Percentiles rank a stretch among this genome's conserved stretches.
Evolutionary conservation across 2,329 filamentous ascomycete species (phyloP).

Genomic region (Cladophialophora carrionii): DNA sequence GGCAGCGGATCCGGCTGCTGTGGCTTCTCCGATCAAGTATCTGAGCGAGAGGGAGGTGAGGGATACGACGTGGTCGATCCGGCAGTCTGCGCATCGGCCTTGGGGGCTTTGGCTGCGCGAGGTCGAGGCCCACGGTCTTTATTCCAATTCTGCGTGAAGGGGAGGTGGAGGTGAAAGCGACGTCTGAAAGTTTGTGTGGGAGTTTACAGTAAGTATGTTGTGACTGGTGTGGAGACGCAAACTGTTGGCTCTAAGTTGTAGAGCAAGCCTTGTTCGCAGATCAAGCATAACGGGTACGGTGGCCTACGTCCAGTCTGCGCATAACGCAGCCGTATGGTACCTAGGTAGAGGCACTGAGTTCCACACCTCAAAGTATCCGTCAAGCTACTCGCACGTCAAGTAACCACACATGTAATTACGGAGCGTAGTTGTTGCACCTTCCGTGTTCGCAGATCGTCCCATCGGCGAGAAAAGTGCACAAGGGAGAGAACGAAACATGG

Average conservation of each 20-base stretch:
- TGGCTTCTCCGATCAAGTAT: slow-evolving; percentile 12
- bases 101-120: slow-evolving; percentile 31
- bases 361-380: neutral
- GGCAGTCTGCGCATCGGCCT: slow-evolving; percentile 14
- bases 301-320: neutral
- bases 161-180: neutral
- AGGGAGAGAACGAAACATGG: too few relatives aligned
- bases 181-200: neutral
- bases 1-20: neutral
- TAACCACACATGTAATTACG: too few relatives aligned
- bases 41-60: slow-evolving; percentile 22
- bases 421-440: too few relatives aligned
- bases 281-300: neutral
- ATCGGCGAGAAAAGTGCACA: too few relatives aligned
- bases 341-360: neutral
- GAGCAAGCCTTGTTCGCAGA: neutral
- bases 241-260: neutral
- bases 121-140: slow-evolving; percentile 25
- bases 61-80: slow-evolving; percentile 17
- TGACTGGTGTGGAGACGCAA: neutral
- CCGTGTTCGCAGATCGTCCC: too few relatives aligned
- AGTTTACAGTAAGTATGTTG: neutral
- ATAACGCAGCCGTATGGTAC: neutral
- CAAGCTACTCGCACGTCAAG: neutral
- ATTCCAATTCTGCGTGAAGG: slow-evolving; percentile 20